phyloP scores from a whole-genome alignment of 2,329 filamentous ascomycete species.

The Sporothrix curviconia region DNA sequence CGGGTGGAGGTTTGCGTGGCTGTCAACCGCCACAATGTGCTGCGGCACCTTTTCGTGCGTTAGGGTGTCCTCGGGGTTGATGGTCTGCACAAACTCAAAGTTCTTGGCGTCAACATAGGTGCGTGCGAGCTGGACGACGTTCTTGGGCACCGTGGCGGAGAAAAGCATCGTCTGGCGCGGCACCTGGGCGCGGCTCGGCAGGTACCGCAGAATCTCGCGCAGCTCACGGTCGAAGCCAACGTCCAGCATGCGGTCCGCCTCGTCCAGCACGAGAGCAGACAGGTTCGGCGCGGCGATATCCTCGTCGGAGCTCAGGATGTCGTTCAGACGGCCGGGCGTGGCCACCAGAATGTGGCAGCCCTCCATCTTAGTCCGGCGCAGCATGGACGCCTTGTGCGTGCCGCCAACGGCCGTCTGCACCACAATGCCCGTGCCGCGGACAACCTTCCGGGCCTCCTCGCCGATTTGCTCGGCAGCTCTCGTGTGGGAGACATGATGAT shows the following conservation, averaged over 20 bases:
- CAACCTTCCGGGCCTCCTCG: conserved; percentile 67
- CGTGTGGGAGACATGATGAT: conserved; percentile 73
- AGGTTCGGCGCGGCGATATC: conserved; percentile 70
- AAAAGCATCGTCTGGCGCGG: conserved; percentile 89
- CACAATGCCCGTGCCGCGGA: conserved; percentile 56
- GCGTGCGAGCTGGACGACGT: conserved; percentile 74
- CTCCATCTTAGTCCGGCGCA: conserved; percentile 59
- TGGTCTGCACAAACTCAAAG: conserved; percentile 89
- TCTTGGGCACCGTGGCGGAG: conserved; percentile 82
- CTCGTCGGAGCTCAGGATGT: conserved; percentile 64
- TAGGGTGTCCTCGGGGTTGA: conserved; percentile 70
- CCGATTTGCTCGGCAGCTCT: conserved; percentile 78
- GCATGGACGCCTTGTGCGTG: conserved; percentile 65
- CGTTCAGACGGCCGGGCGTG: conserved; percentile 81
- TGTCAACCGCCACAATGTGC: conserved; percentile 58
- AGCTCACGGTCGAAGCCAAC: conserved; percentile 73
- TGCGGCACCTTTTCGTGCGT: conserved; percentile 85
- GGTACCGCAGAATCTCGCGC: conserved; percentile 48
- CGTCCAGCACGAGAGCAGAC: conserved; percentile 83
- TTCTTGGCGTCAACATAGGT: conserved; percentile 67
- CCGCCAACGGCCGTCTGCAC: conserved; percentile 82
- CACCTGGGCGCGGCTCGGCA: conserved; percentile 58
- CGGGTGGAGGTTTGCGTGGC: conserved; percentile 72
- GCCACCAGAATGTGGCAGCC: conserved; percentile 88
- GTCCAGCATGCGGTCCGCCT: conserved; percentile 97